Percentiles rank a stretch among this genome's conserved stretches.
These are phyloP conservation scores for Suillus sp. DNA, from an alignment of 768 basidiomycete genomes.

Conservation along the genomic window DNA sequence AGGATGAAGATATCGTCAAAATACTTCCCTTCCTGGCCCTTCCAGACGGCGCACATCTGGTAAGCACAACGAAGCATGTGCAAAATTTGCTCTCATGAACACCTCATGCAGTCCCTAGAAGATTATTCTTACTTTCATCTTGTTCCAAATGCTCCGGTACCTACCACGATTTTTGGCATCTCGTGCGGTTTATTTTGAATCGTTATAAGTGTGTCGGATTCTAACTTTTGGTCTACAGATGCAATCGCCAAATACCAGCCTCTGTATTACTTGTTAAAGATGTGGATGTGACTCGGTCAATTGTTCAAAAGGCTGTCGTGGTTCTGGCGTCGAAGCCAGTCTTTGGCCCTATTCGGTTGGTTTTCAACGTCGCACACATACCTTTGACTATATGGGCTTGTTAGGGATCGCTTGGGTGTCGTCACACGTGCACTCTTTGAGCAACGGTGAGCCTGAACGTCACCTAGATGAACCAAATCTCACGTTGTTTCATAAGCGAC, in stretches of 20 bases:
- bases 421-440: slow-evolving; percentile 91
- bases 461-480: background rate
- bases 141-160: slow-evolving; percentile 67
- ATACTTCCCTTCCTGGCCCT: slow-evolving; percentile 94
- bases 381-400: slow-evolving; percentile 11
- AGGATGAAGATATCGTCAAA: slow-evolving; percentile 82
- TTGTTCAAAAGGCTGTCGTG: slow-evolving; percentile 97
- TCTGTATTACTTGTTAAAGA: slow-evolving; percentile 75
- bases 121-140: slow-evolving; percentile 98
- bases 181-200: slow-evolving; percentile 57
- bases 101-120: slow-evolving; percentile 44
- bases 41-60: slow-evolving; percentile 95
- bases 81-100: slow-evolving; percentile 12
- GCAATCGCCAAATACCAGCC: slow-evolving; percentile 92
- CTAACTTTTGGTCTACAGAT: slow-evolving; percentile 46
- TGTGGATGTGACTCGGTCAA: slow-evolving; percentile 89
- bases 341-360: slow-evolving; percentile 89
- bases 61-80: slow-evolving; percentile 31
- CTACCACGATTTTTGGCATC: slow-evolving; percentile 92
- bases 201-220: background rate
- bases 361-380: background rate
- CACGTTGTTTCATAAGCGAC: slow-evolving; percentile 50
- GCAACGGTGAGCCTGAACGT: slow-evolving; percentile 54
- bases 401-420: slow-evolving; percentile 88
- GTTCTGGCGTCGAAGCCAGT: slow-evolving; percentile 89